Evolutionary conservation across 169 alveolate species (phyloP).

Genomic region (Eimeria maxima): DNA sequence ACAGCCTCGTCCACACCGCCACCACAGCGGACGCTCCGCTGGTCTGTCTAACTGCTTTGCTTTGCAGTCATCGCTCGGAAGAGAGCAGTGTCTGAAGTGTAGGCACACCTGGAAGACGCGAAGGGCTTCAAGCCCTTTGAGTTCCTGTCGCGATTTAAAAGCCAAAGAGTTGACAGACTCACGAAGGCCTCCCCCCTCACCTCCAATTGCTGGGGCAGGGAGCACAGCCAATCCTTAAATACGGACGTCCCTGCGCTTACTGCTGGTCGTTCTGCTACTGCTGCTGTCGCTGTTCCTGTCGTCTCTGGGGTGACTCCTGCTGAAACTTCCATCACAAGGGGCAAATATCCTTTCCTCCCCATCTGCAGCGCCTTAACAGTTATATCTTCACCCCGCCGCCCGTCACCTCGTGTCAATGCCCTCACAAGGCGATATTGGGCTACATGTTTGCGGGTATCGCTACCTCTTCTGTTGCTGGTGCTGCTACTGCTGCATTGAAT

Average conservation of each 20-base stretch:
- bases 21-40: too few relatives aligned
- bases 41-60: background rate
- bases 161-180: background rate
- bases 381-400: slow-evolving; percentile 28
- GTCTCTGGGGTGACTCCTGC: background rate
- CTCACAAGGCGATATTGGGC: slow-evolving; percentile 32
- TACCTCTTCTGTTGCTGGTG: background rate
- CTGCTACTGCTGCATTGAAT: background rate
- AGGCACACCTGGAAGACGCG: slow-evolving; percentile 17
- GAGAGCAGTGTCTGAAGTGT: background rate
- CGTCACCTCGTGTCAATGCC: slow-evolving; percentile 55
- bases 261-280: background rate
- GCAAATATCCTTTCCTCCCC: background rate
- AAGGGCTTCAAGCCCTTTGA: background rate
- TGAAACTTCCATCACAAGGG: background rate
- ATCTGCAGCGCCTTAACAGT: slow-evolving; percentile 23
- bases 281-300: background rate
- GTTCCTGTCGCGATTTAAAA: background rate
- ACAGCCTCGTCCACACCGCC: too few relatives aligned
- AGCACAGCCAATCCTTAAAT: background rate
- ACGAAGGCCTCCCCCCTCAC: slow-evolving; percentile 52
- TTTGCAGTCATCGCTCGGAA: background rate
- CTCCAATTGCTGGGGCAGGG: slow-evolving; percentile 16
- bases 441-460: background rate
- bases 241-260: background rate